Evolutionary conservation across 768 basidiomycete species (phyloP), one percentile per base, ranked within the genome.

Genomic region (Rhizopogon vulgaris): DNA sequence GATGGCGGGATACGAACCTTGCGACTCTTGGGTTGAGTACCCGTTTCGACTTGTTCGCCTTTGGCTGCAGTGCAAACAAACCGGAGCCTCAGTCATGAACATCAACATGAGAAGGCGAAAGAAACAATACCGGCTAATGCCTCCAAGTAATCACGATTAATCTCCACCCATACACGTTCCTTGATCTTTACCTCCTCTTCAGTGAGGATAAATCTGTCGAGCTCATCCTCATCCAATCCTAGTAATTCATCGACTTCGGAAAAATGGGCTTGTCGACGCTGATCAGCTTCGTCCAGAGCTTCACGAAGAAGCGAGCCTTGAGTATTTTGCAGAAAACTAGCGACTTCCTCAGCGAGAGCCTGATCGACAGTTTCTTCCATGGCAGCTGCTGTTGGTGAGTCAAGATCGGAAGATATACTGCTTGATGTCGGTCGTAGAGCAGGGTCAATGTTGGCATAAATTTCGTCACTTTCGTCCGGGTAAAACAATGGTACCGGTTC

Each of bases 161-260:
- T 74, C 69, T 94, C 92, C 43, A 94, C 91, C 94, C 94, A 97
- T 1, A 96, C 82, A 10, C 90, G 83, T 65, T 92, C 90, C 67
- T 90, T 97, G 62, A 91, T 75, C 64, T 75, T 82, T 3, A 90
- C 85, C 67, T 95, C 93, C 22, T 86, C 87, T 34, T 86, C 85
- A 7, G 77, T 81, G 22, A 94, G 69, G 51, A 91, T 71, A 63
- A 96, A 87, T 24, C 73, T 74, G 64, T 95, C 87, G 39, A 96
- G 75, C 64, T 97, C 94, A 5, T 85, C 90, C 61, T 97, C 94
- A 66, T 96, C 87, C n/a, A 97, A 73, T 14, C 86, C 90, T 18
- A 74, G 63, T 41, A 92, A 70, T 56, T 87, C 85, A 57, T 90
- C 82, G 3, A 62, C 69, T 24, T 72, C 62, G 17, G 77, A 72